Conservation (phyloP, 2,329 filamentous ascomycete species). For the Fusarium succisae region DNA sequence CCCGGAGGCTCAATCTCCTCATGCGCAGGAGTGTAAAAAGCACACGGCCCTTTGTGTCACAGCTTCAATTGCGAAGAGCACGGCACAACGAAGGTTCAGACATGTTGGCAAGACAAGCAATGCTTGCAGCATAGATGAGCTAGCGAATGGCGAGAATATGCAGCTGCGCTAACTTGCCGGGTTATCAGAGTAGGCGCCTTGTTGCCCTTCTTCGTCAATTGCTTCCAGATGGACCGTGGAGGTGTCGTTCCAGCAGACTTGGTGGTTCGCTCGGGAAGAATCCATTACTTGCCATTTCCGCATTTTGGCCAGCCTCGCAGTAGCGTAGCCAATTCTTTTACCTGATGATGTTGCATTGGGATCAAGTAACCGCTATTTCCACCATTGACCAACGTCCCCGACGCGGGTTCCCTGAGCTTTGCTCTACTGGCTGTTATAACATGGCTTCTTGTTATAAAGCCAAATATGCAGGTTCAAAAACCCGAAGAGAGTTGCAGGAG, state of each 20-base stretch:
- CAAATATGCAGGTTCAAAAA: neutral
- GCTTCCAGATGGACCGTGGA: neutral
- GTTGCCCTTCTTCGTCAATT: neutral
- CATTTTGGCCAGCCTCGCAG: neutral
- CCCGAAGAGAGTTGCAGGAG: neutral
- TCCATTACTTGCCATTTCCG: accelerated
- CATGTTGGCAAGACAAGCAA: neutral
- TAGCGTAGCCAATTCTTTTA: neutral
- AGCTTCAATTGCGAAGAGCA: neutral
- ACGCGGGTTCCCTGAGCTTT: neutral
- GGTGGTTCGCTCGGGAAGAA: neutral
- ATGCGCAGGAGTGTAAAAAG: neutral
- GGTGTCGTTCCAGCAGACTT: accelerated
- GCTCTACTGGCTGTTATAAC: neutral
- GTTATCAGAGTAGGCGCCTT: neutral
- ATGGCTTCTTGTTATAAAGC: neutral
- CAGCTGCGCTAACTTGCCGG: neutral
- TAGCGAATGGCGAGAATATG: neutral
- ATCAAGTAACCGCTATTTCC: neutral
- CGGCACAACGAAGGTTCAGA: neutral
- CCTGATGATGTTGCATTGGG: neutral
- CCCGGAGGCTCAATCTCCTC: accelerated
- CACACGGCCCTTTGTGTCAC: neutral
- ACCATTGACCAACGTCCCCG: accelerated
- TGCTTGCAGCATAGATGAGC: neutral